Conservation (phyloP, 306 rosid species). For the cucumber (Cucumis sativus) region Cucumber_9930_V3 NC_026661.2:3969001-3969500, state of each 20-base stretch:
- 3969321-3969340: too few relatives aligned
- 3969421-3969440: background rate
- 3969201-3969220: background rate
- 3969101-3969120: background rate
- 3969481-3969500: background rate
- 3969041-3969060: slow-evolving; percentile 19
- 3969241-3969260: background rate
- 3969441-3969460: background rate
- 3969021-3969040: slow-evolving; percentile 78
- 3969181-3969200: background rate
- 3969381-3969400: background rate
- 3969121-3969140: background rate
- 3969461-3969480: background rate
- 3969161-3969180: background rate
- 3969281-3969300: background rate
- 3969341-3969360: background rate
- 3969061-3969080: background rate
- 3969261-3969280: background rate
- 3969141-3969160: background rate
- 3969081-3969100: background rate
- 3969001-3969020: slow-evolving; percentile 82
- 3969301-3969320: background rate
- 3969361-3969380: background rate
- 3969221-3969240: background rate
- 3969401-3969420: background rate